Base-by-base conservation (phyloP, 1,139 yeast genomes). In the Candida albicans region DNA sequence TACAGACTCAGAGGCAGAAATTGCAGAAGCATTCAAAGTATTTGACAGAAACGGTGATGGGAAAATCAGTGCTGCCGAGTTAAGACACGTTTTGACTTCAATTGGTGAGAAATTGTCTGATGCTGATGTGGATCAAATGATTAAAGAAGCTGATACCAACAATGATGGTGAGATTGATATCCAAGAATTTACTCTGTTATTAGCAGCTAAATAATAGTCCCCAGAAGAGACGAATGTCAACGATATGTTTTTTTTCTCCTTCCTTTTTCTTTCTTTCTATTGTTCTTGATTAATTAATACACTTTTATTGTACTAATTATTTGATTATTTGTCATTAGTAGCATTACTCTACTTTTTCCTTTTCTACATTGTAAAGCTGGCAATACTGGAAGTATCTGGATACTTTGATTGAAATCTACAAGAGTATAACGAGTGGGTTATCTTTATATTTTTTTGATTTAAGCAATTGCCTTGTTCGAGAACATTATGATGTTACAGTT, bases 151-250 rank as follows among this genome's bases (percentile, higher is more conserved):
- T 47, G 95, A 87, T 63, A 86, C 93, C 54, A 93, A 91, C 67
- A 91, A 95, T 52, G 96, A 93, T 56, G 98, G 98, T 45, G 96
- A 87, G 68, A 93, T 93, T 61, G 95, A 91, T 67, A 93, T 93
- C 65, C 90, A 87, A 62, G 99, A 93, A 70, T 93, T 93, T 66
- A 95, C 95, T 52, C 86, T 85, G 55, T 77, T 87, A 58, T 77
- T 87, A 64, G 70, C 77, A 44, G 75, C 78, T 43, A 73, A 73
- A 61, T 73, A 66, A 50, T 11, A 24, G 33, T 18, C 22, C 22
- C 5, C 22, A 18, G 22, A 18, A 18, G 22, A 18, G 5, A 18
- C 22, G 22, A 18, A 18, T 18, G 22, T 3, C 22, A 28, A 29
- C 35, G 35, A 22, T 15, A 30, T 12, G 18, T 22, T 24, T 30